A percentile compares a stretch with the other conserved stretches of the same genome.
Evolutionary conservation across 371 early-diverging fungal species (phyloP).

Genomic region (Sporodiniella umbellata): DNA sequence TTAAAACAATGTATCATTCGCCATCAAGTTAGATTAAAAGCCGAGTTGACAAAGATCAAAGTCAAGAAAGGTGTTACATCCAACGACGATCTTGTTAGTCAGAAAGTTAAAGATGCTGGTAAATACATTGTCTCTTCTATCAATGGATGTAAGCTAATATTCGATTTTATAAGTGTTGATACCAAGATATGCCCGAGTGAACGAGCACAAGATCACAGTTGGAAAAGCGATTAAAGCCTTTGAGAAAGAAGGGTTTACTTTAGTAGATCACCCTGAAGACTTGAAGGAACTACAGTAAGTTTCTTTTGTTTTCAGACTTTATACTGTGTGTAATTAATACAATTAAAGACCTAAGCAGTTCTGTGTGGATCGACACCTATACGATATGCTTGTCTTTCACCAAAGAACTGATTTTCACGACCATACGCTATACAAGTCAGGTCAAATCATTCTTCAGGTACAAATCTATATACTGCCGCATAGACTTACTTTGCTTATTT

Average conservation of each 20-base stretch:
- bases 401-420: conserved; percentile 81
- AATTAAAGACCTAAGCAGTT: conserved; percentile 37
- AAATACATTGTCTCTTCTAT: conserved; percentile 1
- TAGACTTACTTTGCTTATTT: too few species aligned
- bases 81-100: conserved; percentile 73
- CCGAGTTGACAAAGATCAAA: conserved; percentile 75
- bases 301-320: too few species aligned
- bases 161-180: conserved; percentile 40
- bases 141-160: too few species aligned
- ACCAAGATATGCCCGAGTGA: conserved; percentile 78
- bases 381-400: conserved; percentile 83
- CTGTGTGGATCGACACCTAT: conserved; percentile 70
- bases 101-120: conserved; percentile 50
- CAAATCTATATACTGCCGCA: background rate
- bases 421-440: conserved; percentile 67
- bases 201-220: conserved; percentile 65
- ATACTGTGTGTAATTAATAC: too few species aligned
- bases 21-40: conserved; percentile 67
- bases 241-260: conserved; percentile 53
- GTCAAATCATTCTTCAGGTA: conserved; percentile 84
- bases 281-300: conserved; percentile 34
- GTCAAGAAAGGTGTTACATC: conserved; percentile 56
- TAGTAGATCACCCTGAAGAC: conserved; percentile 37
- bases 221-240: conserved; percentile 68
- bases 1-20: conserved; percentile 64